Evolutionary conservation across 2,329 filamentous ascomycete species (phyloP).

Genomic region (Penicillium sp.): DNA sequence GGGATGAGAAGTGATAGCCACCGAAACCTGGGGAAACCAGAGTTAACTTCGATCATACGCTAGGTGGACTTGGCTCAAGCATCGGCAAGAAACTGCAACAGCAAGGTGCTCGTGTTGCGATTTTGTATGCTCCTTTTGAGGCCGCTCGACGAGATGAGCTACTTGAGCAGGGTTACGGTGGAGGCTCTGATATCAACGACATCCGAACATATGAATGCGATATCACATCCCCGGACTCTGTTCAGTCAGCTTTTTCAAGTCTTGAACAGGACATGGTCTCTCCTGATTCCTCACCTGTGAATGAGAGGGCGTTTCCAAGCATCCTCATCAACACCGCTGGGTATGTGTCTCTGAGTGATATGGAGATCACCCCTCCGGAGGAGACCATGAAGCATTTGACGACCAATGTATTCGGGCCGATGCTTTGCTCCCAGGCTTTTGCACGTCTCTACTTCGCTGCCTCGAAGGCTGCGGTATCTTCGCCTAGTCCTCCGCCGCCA

Average conservation of each 20-base stretch:
- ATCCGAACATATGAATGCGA: slow-evolving; percentile 46
- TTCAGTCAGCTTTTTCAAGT: slow-evolving; percentile 43
- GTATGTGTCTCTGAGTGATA: slow-evolving; percentile 47
- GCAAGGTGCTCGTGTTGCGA: slow-evolving; percentile 44
- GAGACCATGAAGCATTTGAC: slow-evolving; percentile 46
- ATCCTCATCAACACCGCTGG: slow-evolving; percentile 46
- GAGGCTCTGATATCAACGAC: slow-evolving; percentile 15
- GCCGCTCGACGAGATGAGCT: slow-evolving; percentile 36
- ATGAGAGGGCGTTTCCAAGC: slow-evolving; percentile 34
- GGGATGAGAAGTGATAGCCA: slow-evolving; percentile 2
- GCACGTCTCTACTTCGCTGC: slow-evolving; percentile 41
- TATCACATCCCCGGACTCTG: slow-evolving; percentile 48
- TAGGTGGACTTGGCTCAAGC: slow-evolving; percentile 44
- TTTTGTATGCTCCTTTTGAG: slow-evolving; percentile 51
- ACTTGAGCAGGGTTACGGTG: slow-evolving; percentile 37
- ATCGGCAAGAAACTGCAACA: slow-evolving; percentile 43
- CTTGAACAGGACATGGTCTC: slow-evolving; percentile 30
- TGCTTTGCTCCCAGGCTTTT: slow-evolving; percentile 48
- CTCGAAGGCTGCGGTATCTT: slow-evolving; percentile 17
- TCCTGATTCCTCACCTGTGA: slow-evolving; percentile 3
- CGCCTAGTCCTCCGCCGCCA: slow-evolving; percentile 26
- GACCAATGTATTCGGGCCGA: slow-evolving; percentile 47
- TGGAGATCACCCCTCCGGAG: slow-evolving; percentile 44
- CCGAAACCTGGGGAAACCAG: slow-evolving; percentile 14
- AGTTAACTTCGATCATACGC: slow-evolving; percentile 9